Evolutionary conservation across 2,329 filamentous ascomycete species (phyloP).

Genomic region (Neophaeococcomyces mojaviensis): DNA sequence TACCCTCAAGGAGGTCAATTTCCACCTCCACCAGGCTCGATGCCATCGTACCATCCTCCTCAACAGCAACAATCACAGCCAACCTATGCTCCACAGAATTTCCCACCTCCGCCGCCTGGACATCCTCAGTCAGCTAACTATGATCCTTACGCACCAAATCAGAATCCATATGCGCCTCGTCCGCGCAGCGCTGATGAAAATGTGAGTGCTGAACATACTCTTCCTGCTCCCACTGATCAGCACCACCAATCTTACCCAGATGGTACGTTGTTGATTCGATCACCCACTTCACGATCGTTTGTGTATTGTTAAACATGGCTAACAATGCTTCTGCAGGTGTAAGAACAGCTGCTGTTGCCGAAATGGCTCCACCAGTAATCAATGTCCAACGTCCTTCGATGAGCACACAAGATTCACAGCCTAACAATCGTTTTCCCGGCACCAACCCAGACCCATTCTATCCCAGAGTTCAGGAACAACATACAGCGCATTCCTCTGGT

Average conservation of each 20-base stretch:
- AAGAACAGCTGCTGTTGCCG: conserved; percentile 16
- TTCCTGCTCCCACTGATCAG: conserved; percentile 29
- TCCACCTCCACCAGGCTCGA: conserved; percentile 34
- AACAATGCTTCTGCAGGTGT: conserved; percentile 19
- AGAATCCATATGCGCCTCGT: conserved; percentile 34
- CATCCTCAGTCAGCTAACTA: conserved; percentile 11
- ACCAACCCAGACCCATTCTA: not conserved
- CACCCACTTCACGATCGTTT: conserved; percentile 15
- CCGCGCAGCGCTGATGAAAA: conserved; percentile 41
- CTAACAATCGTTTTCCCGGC: not conserved
- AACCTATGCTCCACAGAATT: conserved; percentile 13
- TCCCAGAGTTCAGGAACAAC: too few species aligned
- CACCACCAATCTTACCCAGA: conserved; percentile 27
- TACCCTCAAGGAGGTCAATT: conserved; percentile 36
- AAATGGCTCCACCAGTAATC: conserved; percentile 8
- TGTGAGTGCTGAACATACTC: conserved; percentile 39
- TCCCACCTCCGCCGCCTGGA: conserved; percentile 11
- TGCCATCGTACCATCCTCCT: conserved; percentile 15
- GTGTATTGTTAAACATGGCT: conserved; percentile 10
- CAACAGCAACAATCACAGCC: not conserved
- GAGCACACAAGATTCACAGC: not conserved
- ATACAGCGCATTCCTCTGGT: not conserved
- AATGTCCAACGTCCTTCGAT: conserved; percentile 15
- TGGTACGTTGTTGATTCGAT: conserved; percentile 33
- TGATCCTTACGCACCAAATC: conserved; percentile 14